Conservation (phyloP, 73 alveolate species). For the Strombidium stylifer region DNA sequence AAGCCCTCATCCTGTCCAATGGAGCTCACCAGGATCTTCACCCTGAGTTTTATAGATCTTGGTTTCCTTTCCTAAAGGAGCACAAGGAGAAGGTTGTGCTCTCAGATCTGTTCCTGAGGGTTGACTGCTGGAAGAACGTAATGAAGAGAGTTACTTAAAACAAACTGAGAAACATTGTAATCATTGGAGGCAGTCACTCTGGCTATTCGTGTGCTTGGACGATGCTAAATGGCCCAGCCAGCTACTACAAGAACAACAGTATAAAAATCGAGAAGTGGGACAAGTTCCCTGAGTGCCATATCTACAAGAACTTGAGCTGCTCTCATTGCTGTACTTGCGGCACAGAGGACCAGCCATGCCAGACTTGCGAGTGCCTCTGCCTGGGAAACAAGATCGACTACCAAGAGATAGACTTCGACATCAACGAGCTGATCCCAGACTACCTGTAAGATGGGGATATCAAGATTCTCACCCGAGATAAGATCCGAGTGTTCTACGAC, state of each 20-base stretch:
- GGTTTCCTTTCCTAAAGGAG: constrained; percentile 37
- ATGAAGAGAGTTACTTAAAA: constrained; percentile 8
- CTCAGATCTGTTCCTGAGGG: constrained; percentile 14
- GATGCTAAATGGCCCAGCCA: constrained; percentile 52
- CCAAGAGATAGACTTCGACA: neutral
- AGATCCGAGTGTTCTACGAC: constrained; percentile 29
- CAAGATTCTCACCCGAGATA: constrained; percentile 43
- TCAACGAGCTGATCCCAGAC: neutral
- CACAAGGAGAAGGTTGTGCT: neutral
- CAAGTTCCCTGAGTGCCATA: neutral
- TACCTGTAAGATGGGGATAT: constrained; percentile 35
- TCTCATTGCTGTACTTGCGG: neutral
- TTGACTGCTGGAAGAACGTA: neutral
- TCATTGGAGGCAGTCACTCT: constrained; percentile 53
- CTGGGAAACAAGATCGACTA: neutral
- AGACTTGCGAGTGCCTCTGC: constrained; percentile 1
- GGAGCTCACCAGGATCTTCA: constrained; percentile 32
- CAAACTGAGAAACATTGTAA: constrained; percentile 26
- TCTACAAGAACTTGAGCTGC: neutral
- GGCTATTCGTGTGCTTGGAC: constrained; percentile 59
- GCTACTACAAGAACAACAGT: constrained; percentile 7
- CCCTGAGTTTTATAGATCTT: neutral
- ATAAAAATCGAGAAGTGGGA: too few relatives aligned
- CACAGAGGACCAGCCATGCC: neutral
- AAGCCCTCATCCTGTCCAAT: constrained; percentile 34